Conservation (phyloP, 129 eudicot species). For the Logfia minima region DNA sequence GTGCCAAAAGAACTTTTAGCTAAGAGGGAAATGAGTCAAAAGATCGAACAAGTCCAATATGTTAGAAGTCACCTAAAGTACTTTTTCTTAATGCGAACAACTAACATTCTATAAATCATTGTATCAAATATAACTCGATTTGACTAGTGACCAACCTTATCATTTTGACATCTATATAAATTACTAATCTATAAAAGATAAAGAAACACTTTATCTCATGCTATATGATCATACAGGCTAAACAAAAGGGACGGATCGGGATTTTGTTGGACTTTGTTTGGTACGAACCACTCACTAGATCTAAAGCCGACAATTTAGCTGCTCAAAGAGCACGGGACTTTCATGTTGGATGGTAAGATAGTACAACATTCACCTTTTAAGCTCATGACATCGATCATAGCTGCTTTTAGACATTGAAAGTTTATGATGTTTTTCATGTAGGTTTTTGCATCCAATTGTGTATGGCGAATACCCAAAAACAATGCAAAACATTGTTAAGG, state of each 20-base stretch:
- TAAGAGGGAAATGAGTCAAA: too few relatives aligned
- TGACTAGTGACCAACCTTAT: too few relatives aligned
- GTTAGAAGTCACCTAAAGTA: too few relatives aligned
- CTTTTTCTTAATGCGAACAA: too few relatives aligned
- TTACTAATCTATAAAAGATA: neutral
- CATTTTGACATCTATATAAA: neutral
- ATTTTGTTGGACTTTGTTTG: slow-evolving; percentile 85
- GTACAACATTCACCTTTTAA: neutral
- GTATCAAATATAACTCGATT: neutral
- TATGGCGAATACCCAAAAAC: slow-evolving; percentile 91
- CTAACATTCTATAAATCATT: too few relatives aligned
- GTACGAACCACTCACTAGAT: slow-evolving; percentile 82
- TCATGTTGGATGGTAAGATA: slow-evolving; percentile 81
- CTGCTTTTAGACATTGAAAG: neutral
- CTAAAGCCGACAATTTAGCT: slow-evolving; percentile 63
- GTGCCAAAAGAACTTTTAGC: too few relatives aligned
- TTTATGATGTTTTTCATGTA: slow-evolving; percentile 18
- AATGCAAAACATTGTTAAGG: slow-evolving; percentile 73
- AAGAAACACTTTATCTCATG: neutral
- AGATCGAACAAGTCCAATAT: too few relatives aligned
- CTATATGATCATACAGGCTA: slow-evolving; percentile 39
- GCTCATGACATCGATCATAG: neutral
- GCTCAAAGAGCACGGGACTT: slow-evolving; percentile 96
- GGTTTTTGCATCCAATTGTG: slow-evolving; percentile 89
- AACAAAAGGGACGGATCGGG: slow-evolving; percentile 80